phyloP scores from a whole-genome alignment of 345 rosid genomes.

The Salix arbutifolia region DNA sequence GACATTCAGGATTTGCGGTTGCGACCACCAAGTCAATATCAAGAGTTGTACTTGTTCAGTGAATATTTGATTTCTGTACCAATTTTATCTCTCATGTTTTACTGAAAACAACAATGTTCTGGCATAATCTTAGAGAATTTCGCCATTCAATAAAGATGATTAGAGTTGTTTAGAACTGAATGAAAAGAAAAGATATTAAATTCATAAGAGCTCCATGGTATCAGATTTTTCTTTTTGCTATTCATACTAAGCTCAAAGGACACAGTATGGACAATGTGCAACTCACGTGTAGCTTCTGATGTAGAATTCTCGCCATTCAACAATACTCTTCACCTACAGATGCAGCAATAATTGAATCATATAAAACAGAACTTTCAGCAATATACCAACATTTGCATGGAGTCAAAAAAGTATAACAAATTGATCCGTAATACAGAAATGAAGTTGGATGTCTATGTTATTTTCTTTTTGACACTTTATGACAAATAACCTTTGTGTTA shows the following conservation, averaged over 20 bases:
- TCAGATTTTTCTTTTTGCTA: neutral
- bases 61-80: neutral
- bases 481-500: neutral
- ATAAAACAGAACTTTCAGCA: neutral
- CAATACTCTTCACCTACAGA: conserved; percentile 79
- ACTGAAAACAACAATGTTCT: too few species aligned
- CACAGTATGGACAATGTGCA: neutral
- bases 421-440: neutral
- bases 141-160: too few species aligned
- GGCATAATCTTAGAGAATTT: too few species aligned
- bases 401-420: neutral
- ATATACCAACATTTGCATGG: neutral
- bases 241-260: neutral
- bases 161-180: too few species aligned
- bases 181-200: too few species aligned
- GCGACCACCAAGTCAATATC: neutral
- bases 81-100: too few species aligned
- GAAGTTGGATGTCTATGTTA: too few species aligned
- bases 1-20: neutral
- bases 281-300: conserved; percentile 75
- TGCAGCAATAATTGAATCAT: conserved; percentile 3
- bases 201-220: neutral
- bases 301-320: conserved; percentile 92
- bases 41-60: neutral
- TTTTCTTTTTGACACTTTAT: too few species aligned